Evolutionary conservation across 495 filamentous ascomycete species (phyloP).

Genomic region (Tuber microsphaerosporum): DNA sequence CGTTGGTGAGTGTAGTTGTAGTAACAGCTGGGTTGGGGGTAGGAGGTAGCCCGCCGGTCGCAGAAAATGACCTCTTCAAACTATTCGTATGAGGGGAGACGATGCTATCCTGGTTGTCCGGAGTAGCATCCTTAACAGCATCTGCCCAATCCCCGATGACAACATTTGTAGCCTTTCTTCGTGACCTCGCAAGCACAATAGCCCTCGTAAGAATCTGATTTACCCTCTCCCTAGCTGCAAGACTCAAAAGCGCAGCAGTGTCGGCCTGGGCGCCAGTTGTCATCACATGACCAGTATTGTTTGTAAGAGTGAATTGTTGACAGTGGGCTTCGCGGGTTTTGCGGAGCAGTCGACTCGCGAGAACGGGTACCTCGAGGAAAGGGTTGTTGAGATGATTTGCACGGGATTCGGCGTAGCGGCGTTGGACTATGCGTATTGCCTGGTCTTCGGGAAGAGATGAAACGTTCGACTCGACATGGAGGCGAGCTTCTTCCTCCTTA

Average conservation of each 20-base stretch:
- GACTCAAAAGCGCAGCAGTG: slow-evolving; percentile 33
- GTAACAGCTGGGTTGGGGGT: slow-evolving; percentile 7
- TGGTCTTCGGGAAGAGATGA: slow-evolving; percentile 27
- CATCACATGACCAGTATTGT: slow-evolving; percentile 17
- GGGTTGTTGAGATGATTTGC: slow-evolving; percentile 38
- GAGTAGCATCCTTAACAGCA: slow-evolving; percentile 30
- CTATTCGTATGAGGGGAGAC: slow-evolving; percentile 19
- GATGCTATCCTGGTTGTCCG: slow-evolving; percentile 29
- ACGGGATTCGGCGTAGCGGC: slow-evolving; percentile 29
- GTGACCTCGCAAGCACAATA: slow-evolving; percentile 30
- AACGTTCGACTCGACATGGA: slow-evolving; percentile 25
- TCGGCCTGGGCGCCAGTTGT: slow-evolving; percentile 28
- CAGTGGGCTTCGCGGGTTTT: slow-evolving; percentile 35
- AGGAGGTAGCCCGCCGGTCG: slow-evolving; percentile 24
- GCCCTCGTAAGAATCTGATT: slow-evolving; percentile 36
- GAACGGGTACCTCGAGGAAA: slow-evolving; percentile 30
- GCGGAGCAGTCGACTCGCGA: slow-evolving; percentile 29
- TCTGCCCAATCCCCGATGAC: slow-evolving; percentile 41
- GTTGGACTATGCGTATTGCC: slow-evolving; percentile 23
- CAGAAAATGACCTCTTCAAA: slow-evolving; percentile 36
- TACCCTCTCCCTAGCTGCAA: slow-evolving; percentile 34
- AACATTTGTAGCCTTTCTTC: slow-evolving; percentile 37
- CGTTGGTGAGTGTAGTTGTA: slow-evolving; percentile 36
- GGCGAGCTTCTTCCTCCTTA: slow-evolving; percentile 41
- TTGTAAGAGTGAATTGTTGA: slow-evolving; percentile 28